Conservation (phyloP, 78 protist genomes). For the Anaeramoeba ignava region DNA sequence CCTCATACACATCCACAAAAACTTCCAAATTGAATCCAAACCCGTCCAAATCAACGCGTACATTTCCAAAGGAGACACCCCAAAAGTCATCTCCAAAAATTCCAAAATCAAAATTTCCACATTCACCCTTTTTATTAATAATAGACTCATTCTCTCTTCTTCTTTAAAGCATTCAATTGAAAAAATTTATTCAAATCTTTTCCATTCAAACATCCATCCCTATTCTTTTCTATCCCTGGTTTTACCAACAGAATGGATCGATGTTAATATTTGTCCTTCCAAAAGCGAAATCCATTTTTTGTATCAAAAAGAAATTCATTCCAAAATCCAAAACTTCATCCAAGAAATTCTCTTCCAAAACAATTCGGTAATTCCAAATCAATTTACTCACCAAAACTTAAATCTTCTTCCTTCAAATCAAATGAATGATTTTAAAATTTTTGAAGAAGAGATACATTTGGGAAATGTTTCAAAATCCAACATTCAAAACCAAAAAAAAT, state of each 20-base stretch:
- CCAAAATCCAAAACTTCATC: too few species aligned
- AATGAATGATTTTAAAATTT: too few species aligned
- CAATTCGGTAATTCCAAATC: too few species aligned
- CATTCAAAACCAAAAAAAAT: too few species aligned
- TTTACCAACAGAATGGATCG: background rate
- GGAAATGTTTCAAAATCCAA: too few species aligned
- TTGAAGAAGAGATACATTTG: too few species aligned
- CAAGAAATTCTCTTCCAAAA: too few species aligned
- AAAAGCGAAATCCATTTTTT: background rate
- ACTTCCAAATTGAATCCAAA: too few species aligned
- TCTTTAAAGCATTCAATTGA: background rate
- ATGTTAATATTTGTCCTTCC: background rate
- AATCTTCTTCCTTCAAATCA: too few species aligned
- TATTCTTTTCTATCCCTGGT: background rate
- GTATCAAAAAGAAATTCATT: too few species aligned
- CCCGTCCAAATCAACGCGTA: background rate
- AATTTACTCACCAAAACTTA: too few species aligned
- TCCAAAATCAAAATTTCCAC: background rate
- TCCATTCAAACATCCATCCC: background rate
- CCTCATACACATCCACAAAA: background rate
- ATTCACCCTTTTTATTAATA: background rate
- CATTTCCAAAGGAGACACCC: background rate
- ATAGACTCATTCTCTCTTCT: background rate
- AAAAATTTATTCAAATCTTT: background rate
- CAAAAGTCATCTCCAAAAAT: background rate